phyloP scores from a whole-genome alignment of 352 stramenopile species.

The Pythium vanterpoolii region DNA sequence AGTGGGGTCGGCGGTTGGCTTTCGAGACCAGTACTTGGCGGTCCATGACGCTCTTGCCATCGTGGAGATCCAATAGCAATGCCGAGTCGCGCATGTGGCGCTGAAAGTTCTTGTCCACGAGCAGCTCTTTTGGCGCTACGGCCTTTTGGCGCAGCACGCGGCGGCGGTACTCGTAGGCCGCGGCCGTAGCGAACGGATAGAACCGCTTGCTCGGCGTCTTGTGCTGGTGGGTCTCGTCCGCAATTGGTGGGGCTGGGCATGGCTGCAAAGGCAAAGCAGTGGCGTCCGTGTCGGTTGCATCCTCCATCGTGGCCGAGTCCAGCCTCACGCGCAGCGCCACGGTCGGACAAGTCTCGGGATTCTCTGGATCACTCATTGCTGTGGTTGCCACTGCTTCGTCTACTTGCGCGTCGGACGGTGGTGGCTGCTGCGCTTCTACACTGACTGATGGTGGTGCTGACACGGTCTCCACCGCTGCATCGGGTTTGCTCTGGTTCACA shows the following conservation, averaged over 20 bases:
- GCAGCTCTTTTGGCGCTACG: slow-evolving; percentile 10
- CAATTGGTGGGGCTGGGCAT: neutral
- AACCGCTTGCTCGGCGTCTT: slow-evolving; percentile 22
- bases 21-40: slow-evolving; percentile 51
- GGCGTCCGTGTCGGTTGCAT: neutral
- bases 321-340: slow-evolving; percentile 17
- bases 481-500: slow-evolving; percentile 21
- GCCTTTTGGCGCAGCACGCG: slow-evolving; percentile 34
- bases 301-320: slow-evolving; percentile 19
- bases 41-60: slow-evolving; percentile 48
- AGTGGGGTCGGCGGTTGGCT: slow-evolving; percentile 58
- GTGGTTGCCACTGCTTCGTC: neutral
- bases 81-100: slow-evolving; percentile 49
- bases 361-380: neutral
- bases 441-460: neutral
- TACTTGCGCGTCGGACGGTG: neutral
- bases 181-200: slow-evolving; percentile 68
- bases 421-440: neutral
- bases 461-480: neutral
- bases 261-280: neutral
- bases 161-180: slow-evolving; percentile 55
- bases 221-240: slow-evolving; percentile 3
- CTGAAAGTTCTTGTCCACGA: slow-evolving; percentile 33
- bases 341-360: neutral
- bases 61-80: slow-evolving; percentile 46